These are phyloP conservation scores for Colletotrichum higginsianum DNA, from an alignment of 2,329 filamentous ascomycete genomes.

Conservation along the genomic window DNA sequence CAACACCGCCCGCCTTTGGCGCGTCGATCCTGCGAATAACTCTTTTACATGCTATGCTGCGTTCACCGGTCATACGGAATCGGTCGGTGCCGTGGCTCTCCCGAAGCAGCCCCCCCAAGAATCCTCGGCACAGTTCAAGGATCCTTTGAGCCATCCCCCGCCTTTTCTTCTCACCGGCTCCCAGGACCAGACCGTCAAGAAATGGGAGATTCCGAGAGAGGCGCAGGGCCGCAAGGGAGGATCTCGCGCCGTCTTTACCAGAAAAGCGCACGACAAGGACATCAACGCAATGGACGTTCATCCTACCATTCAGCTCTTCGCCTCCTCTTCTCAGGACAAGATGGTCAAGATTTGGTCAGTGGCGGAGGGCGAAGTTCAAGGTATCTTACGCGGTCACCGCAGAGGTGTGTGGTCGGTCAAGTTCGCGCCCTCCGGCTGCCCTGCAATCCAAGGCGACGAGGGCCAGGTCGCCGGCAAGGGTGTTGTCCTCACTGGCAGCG, in stretches of 20 bases:
- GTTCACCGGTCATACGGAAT: slow-evolving; percentile 94
- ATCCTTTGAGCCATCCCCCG: slow-evolving; percentile 85
- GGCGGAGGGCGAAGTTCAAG: slow-evolving; percentile 90
- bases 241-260: slow-evolving; percentile 82
- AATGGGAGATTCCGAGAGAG: slow-evolving; percentile 84
- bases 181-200: slow-evolving; percentile 95
- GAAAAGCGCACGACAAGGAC: slow-evolving; percentile 98
- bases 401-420: slow-evolving; percentile 96
- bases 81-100: slow-evolving; percentile 89
- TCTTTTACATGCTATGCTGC: slow-evolving; percentile 85
- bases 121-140: slow-evolving; percentile 78
- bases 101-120: slow-evolving; percentile 78
- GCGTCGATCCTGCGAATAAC: slow-evolving; percentile 81
- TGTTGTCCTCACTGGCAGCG: slow-evolving; percentile 89
- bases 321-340: slow-evolving; percentile 95
- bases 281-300: slow-evolving; percentile 95
- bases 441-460: slow-evolving; percentile 79
- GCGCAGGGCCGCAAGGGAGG: slow-evolving; percentile 65
- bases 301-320: slow-evolving; percentile 83
- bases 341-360: slow-evolving; percentile 97
- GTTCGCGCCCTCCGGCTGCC: slow-evolving; percentile 86
- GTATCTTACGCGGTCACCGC: slow-evolving; percentile 92
- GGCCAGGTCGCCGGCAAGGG: slow-evolving; percentile 83
- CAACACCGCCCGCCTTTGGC: slow-evolving; percentile 93
- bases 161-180: slow-evolving; percentile 91